Evolutionary conservation across 2,329 filamentous ascomycete species (phyloP).

Genomic region (Triangularia verruculosa): DNA sequence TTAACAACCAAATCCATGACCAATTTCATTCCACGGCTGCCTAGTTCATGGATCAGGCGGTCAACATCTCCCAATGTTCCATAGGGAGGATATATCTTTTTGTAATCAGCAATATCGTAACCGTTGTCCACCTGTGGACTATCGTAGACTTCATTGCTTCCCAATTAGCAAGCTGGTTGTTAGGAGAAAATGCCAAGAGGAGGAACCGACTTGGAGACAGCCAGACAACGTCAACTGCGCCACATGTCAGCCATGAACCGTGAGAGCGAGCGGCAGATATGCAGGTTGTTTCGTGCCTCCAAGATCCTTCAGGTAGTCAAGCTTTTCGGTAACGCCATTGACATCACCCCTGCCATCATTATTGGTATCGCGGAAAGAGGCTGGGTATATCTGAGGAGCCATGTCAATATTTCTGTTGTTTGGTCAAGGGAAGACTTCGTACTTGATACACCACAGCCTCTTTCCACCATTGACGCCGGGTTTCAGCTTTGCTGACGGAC

Average conservation of each 20-base stretch:
- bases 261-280: not conserved
- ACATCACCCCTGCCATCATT: slow-evolving; percentile 65
- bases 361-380: slow-evolving; percentile 56
- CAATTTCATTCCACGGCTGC: slow-evolving; percentile 63
- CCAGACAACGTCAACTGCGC: slow-evolving; percentile 56
- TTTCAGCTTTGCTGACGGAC: slow-evolving; percentile 10
- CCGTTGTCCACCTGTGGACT: slow-evolving; percentile 56
- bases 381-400: slow-evolving; percentile 47
- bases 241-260: not conserved
- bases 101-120: slow-evolving; percentile 64
- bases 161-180: not conserved
- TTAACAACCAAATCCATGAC: slow-evolving; percentile 77
- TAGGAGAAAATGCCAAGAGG: not conserved
- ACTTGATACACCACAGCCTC: slow-evolving; percentile 34
- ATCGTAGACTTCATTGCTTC: slow-evolving; percentile 37
- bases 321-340: slow-evolving; percentile 59
- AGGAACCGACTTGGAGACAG: slow-evolving; percentile 40
- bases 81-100: slow-evolving; percentile 50
- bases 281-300: slow-evolving; percentile 37
- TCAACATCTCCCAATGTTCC: slow-evolving; percentile 65
- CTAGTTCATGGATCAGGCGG: slow-evolving; percentile 55
- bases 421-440: not conserved
- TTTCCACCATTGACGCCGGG: slow-evolving; percentile 26
- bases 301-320: slow-evolving; percentile 61
- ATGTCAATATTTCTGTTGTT: too few relatives aligned